Evolutionary conservation across 192 early-diverging fungal species (phyloP), one percentile per base, ranked within the genome.

Genomic region (Backusella australiensis): DNA sequence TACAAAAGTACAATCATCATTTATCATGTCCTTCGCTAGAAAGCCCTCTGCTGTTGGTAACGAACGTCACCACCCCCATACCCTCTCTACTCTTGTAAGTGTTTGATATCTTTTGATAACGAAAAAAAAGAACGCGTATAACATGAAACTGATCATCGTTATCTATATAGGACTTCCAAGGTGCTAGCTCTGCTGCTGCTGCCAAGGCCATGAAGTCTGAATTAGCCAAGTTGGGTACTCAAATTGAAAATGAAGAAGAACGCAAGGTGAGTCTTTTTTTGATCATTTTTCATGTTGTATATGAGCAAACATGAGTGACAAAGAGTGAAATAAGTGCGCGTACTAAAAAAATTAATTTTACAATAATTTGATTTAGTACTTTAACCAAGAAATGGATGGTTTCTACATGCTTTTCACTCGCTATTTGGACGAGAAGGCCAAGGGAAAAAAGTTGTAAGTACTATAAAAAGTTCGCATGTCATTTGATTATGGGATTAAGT

Each of bases 321-420:
- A 70, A 26, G 19, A 70, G 17, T 23, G n/a, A 15, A 44, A 49
- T 49, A 49, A 49, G 66, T 67, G 19, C 19, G n/a, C 15, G 11
- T 21, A 34, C 44, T 68, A 42, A 21, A n/a, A 42, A 36, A 69
- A 41, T 0, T 9, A 39, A 68, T 17, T 7, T 17, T 29, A 26
- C 19, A 46, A n/a, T 26, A 17, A 17, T 44, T 44, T 44, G 42
- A 41, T 59, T 39, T 75, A 92, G 90, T 79, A 81, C 69, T 94
- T 94, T 74, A 78, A 85, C 78, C 93, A 89, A 75, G 93, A 95
- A 73, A 94, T 95, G 94, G 94, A 94, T 76, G 90, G 90, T 79
- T 96, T 95, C 82, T 94, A 91, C 79, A 85, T 89, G 67, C 86
- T 96, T 34, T 94, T 94, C 78, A 91, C 85, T 63, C 93, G 98